Evolutionary conservation across 495 filamentous ascomycete species (phyloP), one percentile per base, ranked within the genome.

Genomic region (Penicillium bovifimosum): DNA sequence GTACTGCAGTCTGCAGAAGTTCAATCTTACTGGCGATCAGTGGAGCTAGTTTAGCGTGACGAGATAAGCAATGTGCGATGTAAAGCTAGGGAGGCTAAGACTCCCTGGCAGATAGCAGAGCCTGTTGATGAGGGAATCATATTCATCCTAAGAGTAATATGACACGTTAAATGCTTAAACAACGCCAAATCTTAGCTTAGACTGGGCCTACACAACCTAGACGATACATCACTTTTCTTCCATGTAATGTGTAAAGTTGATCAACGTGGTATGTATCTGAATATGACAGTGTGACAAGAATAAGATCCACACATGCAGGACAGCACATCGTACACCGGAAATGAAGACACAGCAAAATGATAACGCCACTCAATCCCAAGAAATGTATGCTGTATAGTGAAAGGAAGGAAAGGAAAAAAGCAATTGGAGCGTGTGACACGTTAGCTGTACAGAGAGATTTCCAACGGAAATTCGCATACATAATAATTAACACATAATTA

Each of bases 401-500:
- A 24, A 24, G 4, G 27, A 18, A 17, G 20, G 26, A 17, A 18
- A 28, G 28, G 5, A 36, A 24, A 36, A 8, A 14, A 24, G 35
- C 2, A 18, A 33, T 41, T 41, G 28, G 31, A 50, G 29, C 39
- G n/a, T 42, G 48, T 42, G 48, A 29, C 48, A 50, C 48, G 48
- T 50, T 41, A 50, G 28, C 48, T 50, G 34, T 50, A 32, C 28
- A 40, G 35, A 41, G 35, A 41, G 38, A 42, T 50, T 42, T 26
- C 39, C 31, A 24, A 4, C 20, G 29, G 29, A 41, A 34, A 29
- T 3, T 13, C 39, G 34, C 14, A 16, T 17, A n/a, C n/a, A n/a
- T n/a, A n/a, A n/a, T n/a, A n/a, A n/a, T 14, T 36, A 36, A 4
- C 20, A 24, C 13, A 26, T 32, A 33, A 47, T 59, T 50, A 67